These are phyloP conservation scores for Xylaria nigripes DNA, from an alignment of 495 filamentous ascomycete species.

Conservation along the genomic window DNA sequence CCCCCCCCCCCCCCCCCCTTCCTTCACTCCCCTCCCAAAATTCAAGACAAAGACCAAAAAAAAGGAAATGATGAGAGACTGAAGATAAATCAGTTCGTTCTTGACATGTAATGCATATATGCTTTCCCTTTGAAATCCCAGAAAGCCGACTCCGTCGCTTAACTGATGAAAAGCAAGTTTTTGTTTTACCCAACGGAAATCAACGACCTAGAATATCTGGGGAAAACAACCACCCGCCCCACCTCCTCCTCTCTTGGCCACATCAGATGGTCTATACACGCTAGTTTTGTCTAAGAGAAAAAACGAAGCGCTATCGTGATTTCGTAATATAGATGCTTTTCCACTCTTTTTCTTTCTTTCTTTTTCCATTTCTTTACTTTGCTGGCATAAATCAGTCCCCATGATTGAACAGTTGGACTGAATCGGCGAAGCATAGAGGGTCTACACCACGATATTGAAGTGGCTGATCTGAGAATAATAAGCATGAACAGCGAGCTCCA, in stretches of 20 bases:
- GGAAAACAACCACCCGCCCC: not conserved
- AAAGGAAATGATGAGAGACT: no score
- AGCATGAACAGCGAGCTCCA: slow-evolving; percentile 56
- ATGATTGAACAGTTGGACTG: not conserved
- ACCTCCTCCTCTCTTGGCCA: no score
- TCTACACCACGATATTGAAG: slow-evolving; percentile 56
- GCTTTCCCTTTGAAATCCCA: not conserved
- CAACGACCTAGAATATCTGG: not conserved
- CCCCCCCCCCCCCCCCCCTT: no score
- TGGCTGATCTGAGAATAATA: slow-evolving; percentile 64
- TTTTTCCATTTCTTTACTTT: not conserved
- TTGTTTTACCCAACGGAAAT: not conserved
- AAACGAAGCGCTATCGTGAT: not conserved
- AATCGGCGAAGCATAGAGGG: not conserved
- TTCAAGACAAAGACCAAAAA: no score
- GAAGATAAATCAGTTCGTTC: no score
- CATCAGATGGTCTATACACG: not conserved
- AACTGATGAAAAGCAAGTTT: no score
- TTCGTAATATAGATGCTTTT: slow-evolving; percentile 5
- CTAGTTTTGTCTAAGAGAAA: not conserved
- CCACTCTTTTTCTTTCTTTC: not conserved
- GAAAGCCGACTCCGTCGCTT: not conserved
- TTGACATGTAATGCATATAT: not conserved
- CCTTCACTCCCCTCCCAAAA: no score
- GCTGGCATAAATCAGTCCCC: no score